phyloP scores from a whole-genome alignment of 371 early-diverging fungal genomes.

The Parasitella parasitica region DNA sequence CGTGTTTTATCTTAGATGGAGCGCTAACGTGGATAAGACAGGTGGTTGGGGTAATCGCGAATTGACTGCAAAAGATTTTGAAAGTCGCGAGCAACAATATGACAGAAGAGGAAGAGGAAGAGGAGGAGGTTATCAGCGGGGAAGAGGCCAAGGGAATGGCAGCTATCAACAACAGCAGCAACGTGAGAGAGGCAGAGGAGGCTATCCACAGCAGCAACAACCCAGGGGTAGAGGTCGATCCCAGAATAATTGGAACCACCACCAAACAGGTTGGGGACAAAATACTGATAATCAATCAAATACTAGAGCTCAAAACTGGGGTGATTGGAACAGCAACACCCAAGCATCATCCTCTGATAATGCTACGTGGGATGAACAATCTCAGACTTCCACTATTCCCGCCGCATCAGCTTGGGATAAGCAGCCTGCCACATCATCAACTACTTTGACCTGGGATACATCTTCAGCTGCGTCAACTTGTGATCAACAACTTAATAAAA shows the following conservation, averaged over 20 bases:
- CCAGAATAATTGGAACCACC: background rate
- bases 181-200: background rate
- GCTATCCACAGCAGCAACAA: background rate
- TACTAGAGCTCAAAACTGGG: no score
- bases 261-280: background rate
- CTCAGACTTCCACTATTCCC: background rate
- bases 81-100: background rate
- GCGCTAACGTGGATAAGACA: background rate
- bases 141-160: background rate
- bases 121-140: background rate
- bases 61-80: background rate
- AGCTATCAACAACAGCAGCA: background rate
- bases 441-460: background rate
- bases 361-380: background rate
- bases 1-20: conserved; percentile 1
- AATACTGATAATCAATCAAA: background rate
- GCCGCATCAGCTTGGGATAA: no score
- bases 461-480: background rate
- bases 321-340: no score
- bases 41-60: background rate
- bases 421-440: background rate
- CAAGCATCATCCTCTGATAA: background rate
- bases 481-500: background rate
- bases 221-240: background rate
- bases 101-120: conserved; percentile 3